Conservation (phyloP, 2,329 filamentous ascomycete species). For the Ambrosiella cleistominuta region DNA sequence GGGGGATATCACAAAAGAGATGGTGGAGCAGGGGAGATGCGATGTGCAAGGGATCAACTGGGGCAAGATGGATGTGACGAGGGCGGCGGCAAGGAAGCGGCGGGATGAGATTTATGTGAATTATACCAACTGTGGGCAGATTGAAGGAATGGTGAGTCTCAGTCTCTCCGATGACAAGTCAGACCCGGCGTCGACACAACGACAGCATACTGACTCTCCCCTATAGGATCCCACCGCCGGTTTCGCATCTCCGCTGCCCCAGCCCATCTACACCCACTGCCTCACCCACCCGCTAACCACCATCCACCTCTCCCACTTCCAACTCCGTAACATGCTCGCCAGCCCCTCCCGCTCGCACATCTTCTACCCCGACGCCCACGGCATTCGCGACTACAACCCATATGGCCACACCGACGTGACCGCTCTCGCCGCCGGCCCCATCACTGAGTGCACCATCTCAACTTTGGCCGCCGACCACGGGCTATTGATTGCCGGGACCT, state of each 20-base stretch:
- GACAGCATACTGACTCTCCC: too few species aligned
- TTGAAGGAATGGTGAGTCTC: neutral
- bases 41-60: constrained; percentile 46
- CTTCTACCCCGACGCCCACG: constrained; percentile 36
- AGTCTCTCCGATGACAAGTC: neutral
- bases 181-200: neutral
- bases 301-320: constrained; percentile 44
- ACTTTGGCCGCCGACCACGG: constrained; percentile 35
- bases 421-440: constrained; percentile 27
- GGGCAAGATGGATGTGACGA: constrained; percentile 25
- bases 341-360: constrained; percentile 35
- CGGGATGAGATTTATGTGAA: constrained; percentile 36
- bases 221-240: neutral
- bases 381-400: constrained; percentile 36
- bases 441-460: constrained; percentile 27
- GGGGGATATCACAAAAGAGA: neutral
- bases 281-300: constrained; percentile 37
- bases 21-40: constrained; percentile 33
- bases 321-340: constrained; percentile 44
- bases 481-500: constrained; percentile 41
- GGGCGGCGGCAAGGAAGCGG: constrained; percentile 30
- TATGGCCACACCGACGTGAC: constrained; percentile 27
- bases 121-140: constrained; percentile 33
- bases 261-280: constrained; percentile 40
- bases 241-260: constrained; percentile 18